Percentiles rank a stretch among this genome's conserved stretches.
Evolutionary conservation across 1,284 basidiomycete genomes (phyloP).

Genomic region (Moniliella sp.): DNA sequence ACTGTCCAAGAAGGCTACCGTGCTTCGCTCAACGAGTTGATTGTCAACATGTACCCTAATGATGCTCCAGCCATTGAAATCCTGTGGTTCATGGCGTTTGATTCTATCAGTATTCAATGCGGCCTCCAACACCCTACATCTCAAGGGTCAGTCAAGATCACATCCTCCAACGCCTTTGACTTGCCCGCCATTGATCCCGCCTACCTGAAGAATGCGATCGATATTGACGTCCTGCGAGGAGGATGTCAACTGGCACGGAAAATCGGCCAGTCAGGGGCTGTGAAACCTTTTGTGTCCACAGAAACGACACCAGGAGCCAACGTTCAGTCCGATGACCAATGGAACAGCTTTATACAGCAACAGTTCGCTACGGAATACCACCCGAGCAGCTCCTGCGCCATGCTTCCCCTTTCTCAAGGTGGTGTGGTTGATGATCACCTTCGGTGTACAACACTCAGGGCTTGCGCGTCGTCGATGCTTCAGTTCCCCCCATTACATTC

Average conservation of each 20-base stretch:
- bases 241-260: slow-evolving; percentile 17
- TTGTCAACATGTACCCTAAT: slow-evolving; percentile 14
- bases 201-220: slow-evolving; percentile 13
- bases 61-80: slow-evolving; percentile 16
- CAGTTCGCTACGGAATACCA: slow-evolving; percentile 29
- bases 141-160: slow-evolving; percentile 16
- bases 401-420: slow-evolving; percentile 44
- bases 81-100: slow-evolving; percentile 12
- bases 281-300: slow-evolving; percentile 4
- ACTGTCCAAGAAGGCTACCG: slow-evolving; percentile 46
- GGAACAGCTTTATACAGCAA: slow-evolving; percentile 18
- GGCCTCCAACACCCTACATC: slow-evolving; percentile 22
- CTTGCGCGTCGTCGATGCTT: slow-evolving; percentile 38
- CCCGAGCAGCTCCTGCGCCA: slow-evolving; percentile 45
- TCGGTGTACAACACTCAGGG: slow-evolving; percentile 48
- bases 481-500: slow-evolving; percentile 33
- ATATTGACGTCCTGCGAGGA: slow-evolving; percentile 13
- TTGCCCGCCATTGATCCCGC: slow-evolving; percentile 17
- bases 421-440: slow-evolving; percentile 48
- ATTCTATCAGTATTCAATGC: slow-evolving; percentile 10
- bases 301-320: slow-evolving; percentile 7
- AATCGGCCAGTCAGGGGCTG: slow-evolving; percentile 7
- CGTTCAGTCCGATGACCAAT: slow-evolving; percentile 6
- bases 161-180: slow-evolving; percentile 9
- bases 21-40: slow-evolving; percentile 42